These are phyloP conservation scores for Allodekkera sacchari DNA, from an alignment of 805 yeast species.

Conservation along the genomic window DNA sequence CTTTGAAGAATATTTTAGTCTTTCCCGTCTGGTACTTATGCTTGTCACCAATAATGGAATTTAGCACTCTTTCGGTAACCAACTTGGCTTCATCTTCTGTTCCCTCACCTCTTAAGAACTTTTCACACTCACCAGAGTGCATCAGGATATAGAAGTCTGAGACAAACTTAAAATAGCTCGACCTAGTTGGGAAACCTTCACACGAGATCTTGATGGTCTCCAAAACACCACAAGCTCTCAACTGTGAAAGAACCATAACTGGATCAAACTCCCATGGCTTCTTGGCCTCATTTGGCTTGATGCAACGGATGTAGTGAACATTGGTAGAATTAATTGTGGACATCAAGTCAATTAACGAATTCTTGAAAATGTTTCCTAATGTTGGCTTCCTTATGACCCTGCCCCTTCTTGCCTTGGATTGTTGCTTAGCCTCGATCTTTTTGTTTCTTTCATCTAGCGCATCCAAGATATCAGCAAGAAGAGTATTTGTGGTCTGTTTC, in stretches of 20 bases:
- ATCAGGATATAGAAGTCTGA: slow-evolving; percentile 79
- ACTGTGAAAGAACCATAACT: slow-evolving; percentile 87
- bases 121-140: slow-evolving; percentile 60
- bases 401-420: slow-evolving; percentile 20
- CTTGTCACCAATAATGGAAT: slow-evolving; percentile 53
- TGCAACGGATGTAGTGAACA: slow-evolving; percentile 94
- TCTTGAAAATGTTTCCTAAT: slow-evolving; percentile 88
- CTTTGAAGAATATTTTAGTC: slow-evolving; percentile 90
- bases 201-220: slow-evolving; percentile 95
- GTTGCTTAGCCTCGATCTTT: slow-evolving; percentile 28
- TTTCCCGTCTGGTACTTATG: slow-evolving; percentile 82
- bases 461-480: slow-evolving; percentile 56
- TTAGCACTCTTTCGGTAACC: slow-evolving; percentile 63
- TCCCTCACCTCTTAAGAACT: slow-evolving; percentile 44
- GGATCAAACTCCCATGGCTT: slow-evolving; percentile 95
- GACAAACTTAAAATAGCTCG: slow-evolving; percentile 92
- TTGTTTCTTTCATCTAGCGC: slow-evolving; percentile 55
- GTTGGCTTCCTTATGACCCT: slow-evolving; percentile 67
- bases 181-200: slow-evolving; percentile 96
- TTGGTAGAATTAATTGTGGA: slow-evolving; percentile 86
- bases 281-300: slow-evolving; percentile 91
- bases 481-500: slow-evolving; percentile 55
- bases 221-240: slow-evolving; percentile 97
- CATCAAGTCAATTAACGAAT: slow-evolving; percentile 89
- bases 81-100: slow-evolving; percentile 49